Evolutionary conservation across 768 basidiomycete species (phyloP).

Genomic region (Dioszegia aurantiaca): DNA sequence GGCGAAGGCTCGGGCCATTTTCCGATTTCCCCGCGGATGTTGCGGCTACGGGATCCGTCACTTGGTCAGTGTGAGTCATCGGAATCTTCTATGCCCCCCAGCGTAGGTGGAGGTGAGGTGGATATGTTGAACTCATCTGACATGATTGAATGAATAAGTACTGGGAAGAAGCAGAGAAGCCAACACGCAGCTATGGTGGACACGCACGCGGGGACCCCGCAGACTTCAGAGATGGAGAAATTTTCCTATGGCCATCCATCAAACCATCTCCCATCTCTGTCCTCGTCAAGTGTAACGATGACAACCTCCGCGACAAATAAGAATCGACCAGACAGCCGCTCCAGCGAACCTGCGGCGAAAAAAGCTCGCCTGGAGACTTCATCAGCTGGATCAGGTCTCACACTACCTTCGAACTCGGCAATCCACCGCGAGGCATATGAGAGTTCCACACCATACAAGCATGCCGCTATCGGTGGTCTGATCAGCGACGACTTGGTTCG

Average conservation of each 20-base stretch:
- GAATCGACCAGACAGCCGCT: neutral
- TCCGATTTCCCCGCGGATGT: too few species aligned
- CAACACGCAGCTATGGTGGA: too few species aligned
- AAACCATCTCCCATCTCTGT: neutral
- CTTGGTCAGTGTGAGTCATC: too few species aligned
- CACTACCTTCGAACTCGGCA: neutral
- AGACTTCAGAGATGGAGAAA: too few species aligned
- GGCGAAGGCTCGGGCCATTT: too few species aligned
- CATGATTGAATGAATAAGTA: too few species aligned
- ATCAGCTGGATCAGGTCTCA: neutral
- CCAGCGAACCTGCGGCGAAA: neutral
- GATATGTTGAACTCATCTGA: too few species aligned
- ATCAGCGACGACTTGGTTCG: conserved; percentile 76
- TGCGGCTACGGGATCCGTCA: too few species aligned
- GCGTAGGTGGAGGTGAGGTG: too few species aligned
- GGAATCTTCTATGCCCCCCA: too few species aligned
- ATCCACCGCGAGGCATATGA: conserved; percentile 57
- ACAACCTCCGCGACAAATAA: neutral
- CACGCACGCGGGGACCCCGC: too few species aligned
- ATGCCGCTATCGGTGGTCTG: conserved; percentile 73
- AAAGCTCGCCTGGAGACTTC: neutral
- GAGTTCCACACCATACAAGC: conserved; percentile 69
- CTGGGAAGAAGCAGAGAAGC: too few species aligned
- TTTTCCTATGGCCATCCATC: neutral
- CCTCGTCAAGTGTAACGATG: neutral